These are phyloP conservation scores for Evansstolkia leycettana DNA, from an alignment of 495 filamentous ascomycete genomes.

Conservation along the genomic window DNA sequence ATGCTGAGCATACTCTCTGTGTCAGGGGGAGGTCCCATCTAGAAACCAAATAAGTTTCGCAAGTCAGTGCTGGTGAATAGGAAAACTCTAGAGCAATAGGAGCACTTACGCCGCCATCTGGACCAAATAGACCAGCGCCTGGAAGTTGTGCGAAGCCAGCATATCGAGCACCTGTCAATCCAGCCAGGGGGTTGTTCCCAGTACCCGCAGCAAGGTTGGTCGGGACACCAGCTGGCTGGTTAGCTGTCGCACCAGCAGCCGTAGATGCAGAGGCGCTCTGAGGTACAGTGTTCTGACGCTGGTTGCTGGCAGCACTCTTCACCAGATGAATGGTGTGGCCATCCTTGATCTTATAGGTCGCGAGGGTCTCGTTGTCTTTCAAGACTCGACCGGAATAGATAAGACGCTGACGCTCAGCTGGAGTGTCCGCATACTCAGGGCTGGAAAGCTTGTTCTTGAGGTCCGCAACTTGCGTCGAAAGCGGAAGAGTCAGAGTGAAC, in stretches of 20 bases:
- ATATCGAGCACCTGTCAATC: conserved; percentile 85
- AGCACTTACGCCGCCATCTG: conserved; percentile 84
- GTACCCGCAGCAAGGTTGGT: conserved; percentile 87
- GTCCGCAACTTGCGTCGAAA: conserved; percentile 65
- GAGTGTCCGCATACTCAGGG: conserved; percentile 69
- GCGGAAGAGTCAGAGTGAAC: conserved; percentile 66
- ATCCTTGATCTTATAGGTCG: conserved; percentile 84
- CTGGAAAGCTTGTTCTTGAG: conserved; percentile 80
- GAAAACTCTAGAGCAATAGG: no score
- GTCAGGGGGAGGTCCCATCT: conserved; percentile 87
- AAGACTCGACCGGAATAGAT: conserved; percentile 96
- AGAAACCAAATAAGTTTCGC: neutral
- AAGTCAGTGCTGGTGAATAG: neutral
- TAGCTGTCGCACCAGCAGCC: conserved; percentile 38
- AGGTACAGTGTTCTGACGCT: conserved; percentile 47
- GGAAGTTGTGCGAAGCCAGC: conserved; percentile 87
- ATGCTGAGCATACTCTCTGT: conserved; percentile 70
- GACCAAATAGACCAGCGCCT: conserved; percentile 80
- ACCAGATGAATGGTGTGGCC: conserved; percentile 96
- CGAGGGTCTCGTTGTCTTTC: conserved; percentile 80
- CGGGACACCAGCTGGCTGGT: conserved; percentile 52
- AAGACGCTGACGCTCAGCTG: conserved; percentile 76
- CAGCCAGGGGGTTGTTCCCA: conserved; percentile 80
- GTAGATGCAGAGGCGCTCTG: conserved; percentile 26
- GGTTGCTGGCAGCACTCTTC: conserved; percentile 87